A percentile compares a stretch with the other conserved stretches of the same genome.
These are phyloP conservation scores for Parietaria judaica DNA, from an alignment of 306 rosid genomes.

Conservation along the genomic window DNA sequence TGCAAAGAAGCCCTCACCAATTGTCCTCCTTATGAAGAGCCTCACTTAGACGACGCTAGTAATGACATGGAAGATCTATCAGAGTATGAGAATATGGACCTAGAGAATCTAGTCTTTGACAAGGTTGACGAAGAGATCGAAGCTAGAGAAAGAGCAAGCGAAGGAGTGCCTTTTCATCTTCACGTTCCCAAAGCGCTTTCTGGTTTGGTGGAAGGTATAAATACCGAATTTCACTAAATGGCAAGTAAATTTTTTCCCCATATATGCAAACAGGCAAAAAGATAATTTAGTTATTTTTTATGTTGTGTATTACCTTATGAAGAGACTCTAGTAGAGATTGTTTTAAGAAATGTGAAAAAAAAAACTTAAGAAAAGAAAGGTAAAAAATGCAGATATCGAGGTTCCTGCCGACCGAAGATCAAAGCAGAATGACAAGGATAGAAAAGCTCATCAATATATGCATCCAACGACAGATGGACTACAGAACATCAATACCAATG, in stretches of 20 bases:
- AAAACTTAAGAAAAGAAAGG: slow-evolving; percentile 15
- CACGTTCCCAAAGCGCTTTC: slow-evolving; percentile 67
- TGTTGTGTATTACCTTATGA: no score
- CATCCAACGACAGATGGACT: slow-evolving; percentile 37
- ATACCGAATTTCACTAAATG: background rate
- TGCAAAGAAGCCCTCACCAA: slow-evolving; percentile 62
- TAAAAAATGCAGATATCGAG: slow-evolving; percentile 52
- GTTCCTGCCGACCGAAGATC: slow-evolving; percentile 44
- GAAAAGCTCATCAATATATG: slow-evolving; percentile 47
- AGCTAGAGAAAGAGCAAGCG: slow-evolving; percentile 68
- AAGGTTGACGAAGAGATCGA: slow-evolving; percentile 85
- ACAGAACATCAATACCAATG: slow-evolving; percentile 40
- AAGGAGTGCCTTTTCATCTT: slow-evolving; percentile 68
- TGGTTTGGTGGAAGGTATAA: slow-evolving; percentile 71
- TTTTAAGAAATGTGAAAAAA: slow-evolving; percentile 12
- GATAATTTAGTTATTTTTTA: no score
- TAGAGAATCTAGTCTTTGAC: slow-evolving; percentile 75
- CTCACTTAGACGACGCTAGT: slow-evolving; percentile 57
- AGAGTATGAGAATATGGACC: slow-evolving; percentile 86
- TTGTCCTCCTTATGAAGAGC: slow-evolving; percentile 51
- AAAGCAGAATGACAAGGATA: slow-evolving; percentile 43
- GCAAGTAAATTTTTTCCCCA: no score
- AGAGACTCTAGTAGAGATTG: no score
- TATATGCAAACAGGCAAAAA: no score
- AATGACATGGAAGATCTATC: slow-evolving; percentile 63